Base-by-base conservation (phyloP, 192 early-diverging fungal genomes). In the Backusella australiensis region DNA sequence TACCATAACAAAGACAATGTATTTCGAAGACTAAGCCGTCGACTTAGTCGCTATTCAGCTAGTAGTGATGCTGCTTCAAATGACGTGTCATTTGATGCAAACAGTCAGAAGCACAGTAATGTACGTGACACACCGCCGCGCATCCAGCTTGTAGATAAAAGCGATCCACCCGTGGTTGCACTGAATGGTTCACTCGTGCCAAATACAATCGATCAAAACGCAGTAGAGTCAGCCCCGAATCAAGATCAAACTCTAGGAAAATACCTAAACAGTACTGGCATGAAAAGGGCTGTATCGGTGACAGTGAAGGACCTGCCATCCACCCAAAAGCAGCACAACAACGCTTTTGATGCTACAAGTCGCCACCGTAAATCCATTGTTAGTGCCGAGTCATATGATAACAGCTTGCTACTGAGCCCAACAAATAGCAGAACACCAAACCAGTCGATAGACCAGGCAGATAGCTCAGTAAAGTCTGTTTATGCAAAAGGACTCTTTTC, bases 401-500 rank as follows among this genome's bases (percentile, higher is more conserved):
- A 12, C 56, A 26, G 23, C 6, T 12, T n/a, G 23, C 29, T 29
- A 9, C 56, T 63, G 26, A 63, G 56, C 4, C 56, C 56, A 29
- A 29, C 56, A 63, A 29, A 23, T 29, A 29, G 23, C 21, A 63
- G 12, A 29, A 63, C 26, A 9, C 11, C 23, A 29, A 63, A 63
- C 12, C 21, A 63, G 21, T 63, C 56, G 23, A 63, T 29, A 63
- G 56, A 63, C 12, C 56, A 63, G 21, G 73, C 85, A 1, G 87
- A 88, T 73, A 81, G 85, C 23, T 73, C 83, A 52, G 80, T 88
- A 6, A 84, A 83, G 44, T 85, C 83, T 0, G 87, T 89, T 56
- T 89, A 86, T 67, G 74, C 87, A 14, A 87, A 86, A 82, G 88
- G 86, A 0, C 76, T 89, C 14, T 89, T 89, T 72, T 85, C 85